Evolutionary conservation across 1,284 basidiomycete genomes (phyloP), one percentile per base, ranked within the genome.

Genomic region (Rhodofomes roseus): DNA sequence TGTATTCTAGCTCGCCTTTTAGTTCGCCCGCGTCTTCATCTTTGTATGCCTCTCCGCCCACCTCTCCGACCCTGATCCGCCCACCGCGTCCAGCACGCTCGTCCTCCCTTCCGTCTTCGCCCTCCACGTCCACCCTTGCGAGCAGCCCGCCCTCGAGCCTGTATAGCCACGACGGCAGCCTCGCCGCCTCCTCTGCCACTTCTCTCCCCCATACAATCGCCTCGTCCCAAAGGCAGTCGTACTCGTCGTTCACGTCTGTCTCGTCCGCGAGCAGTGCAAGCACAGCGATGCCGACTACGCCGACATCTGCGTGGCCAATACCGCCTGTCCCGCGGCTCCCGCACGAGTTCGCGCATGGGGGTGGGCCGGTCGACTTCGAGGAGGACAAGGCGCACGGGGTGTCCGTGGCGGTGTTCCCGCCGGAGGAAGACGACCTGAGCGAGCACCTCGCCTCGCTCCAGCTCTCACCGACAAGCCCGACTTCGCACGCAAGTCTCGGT

Each of bases 241-340:
- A 5, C 4, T 23, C 65, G n/a, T 62, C 62, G 52, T 64, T 34
- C 53, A 39, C 63, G 12, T 61, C 63, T 18, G 59, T 62, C 1
- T 62, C 65, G 14, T 59, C 65, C 9, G 61, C 63, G 46, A 62
- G 4, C 54, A 62, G 36, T 62, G 57, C 14, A 51, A 62, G n/a
- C 60, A 39, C 39, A 20, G 87, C 71, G 83, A 87, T 68, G 76
- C 87, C 44, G 73, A 87, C 51, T 81, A 84, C 66, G 83, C 84
- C 27, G 77, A 85, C 66, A 4, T 9, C 37, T 18, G 22, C 37
- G 8, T n/a, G 22, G 82, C 82, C 56, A 66, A 72, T 53, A 72
- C 73, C n/a, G 65, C 70, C 34, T 73, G 74, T 58, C 66, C 74
- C 57, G 68, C 71, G 23, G 44, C 44, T 25, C 44, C 44, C 44